A percentile compares a stretch with the other conserved stretches of the same genome.
phyloP scores from a whole-genome alignment of 768 basidiomycete genomes.

The Suillus occidentalis region DNA sequence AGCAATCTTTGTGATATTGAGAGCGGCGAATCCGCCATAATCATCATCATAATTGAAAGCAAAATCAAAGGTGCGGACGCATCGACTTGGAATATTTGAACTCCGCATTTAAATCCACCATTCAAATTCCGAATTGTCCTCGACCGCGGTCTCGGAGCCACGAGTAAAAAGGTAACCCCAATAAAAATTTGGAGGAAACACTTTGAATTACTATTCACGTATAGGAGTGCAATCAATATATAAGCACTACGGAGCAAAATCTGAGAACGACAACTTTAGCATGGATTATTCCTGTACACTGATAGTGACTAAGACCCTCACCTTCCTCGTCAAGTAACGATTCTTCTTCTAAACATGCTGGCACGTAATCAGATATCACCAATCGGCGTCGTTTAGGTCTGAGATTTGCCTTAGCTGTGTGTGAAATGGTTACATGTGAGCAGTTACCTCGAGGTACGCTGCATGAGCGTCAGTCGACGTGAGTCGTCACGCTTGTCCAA shows the following conservation, averaged over 20 bases:
- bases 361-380: slow-evolving; percentile 74
- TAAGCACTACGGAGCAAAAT: slow-evolving; percentile 21
- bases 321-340: slow-evolving; percentile 87
- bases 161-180: not conserved
- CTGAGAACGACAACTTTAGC: slow-evolving; percentile 7
- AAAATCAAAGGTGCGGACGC: too few relatives aligned
- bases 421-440: not conserved
- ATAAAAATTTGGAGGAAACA: not conserved
- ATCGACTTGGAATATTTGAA: too few relatives aligned
- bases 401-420: slow-evolving; percentile 16
- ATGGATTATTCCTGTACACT: not conserved
- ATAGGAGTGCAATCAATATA: not conserved
- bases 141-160: too few relatives aligned
- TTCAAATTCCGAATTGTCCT: too few relatives aligned
- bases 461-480: slow-evolving; percentile 69
- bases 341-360: slow-evolving; percentile 77
- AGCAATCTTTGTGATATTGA: too few relatives aligned
- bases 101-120: too few relatives aligned
- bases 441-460: slow-evolving; percentile 68
- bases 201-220: not conserved
- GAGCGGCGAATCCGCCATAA: too few relatives aligned
- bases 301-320: slow-evolving; percentile 26
- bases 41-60: too few relatives aligned
- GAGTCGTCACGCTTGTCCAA: slow-evolving; percentile 80
- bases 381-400: slow-evolving; percentile 84